Evolutionary conservation across 768 basidiomycete species (phyloP), one percentile per base, ranked within the genome.

Genomic region (Lactifluus echinatus): DNA sequence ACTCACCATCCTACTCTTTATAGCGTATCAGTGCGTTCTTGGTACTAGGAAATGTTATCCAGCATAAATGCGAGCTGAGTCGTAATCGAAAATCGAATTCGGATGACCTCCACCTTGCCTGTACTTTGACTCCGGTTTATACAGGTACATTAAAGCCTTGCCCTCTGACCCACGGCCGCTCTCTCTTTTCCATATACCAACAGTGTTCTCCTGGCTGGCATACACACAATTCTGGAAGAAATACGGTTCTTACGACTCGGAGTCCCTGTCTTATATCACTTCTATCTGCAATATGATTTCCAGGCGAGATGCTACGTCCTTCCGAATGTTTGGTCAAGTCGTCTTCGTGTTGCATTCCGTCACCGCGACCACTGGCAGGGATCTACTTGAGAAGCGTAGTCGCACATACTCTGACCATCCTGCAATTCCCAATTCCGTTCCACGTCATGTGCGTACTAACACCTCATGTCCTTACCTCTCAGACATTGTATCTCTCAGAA

Each of bases 311-410:
- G 19, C n/a, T 12, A 2, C 54, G 11, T 31, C 33, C 56, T 53
- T 74, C 46, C 66, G 66, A 34, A 56, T 79, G 24, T 66, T 83
- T 33, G 73, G 75, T 23, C 76, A 75, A 53, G 72, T 75, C 14
- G 73, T 79, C n/a, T 65, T 83, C 50, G 67, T 84, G 50, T 66
- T 83, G 33, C 80, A 76, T 66, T 74, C 73, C 53, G 55, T 70
- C 59, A 70, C 74, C 56, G 74, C 72, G 8, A 72, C 75, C n/a
- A n/a, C n/a, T n/a, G n/a, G n/a, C 29, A 70, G 71, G 12, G 79
- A 77, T 56, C 67, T 84, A n/a, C 23, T 84, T 28, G 80, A 81
- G 40, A 80, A 75, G 64, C 73, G 79, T 50, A 75, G 80, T n/a
- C n/a, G n/a, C 17, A 77, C 33, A 17, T 59, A 43, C 52, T 53